Conservation (phyloP, 176 grass and related monocot genomes). For the Typha latifolia region DNA sequence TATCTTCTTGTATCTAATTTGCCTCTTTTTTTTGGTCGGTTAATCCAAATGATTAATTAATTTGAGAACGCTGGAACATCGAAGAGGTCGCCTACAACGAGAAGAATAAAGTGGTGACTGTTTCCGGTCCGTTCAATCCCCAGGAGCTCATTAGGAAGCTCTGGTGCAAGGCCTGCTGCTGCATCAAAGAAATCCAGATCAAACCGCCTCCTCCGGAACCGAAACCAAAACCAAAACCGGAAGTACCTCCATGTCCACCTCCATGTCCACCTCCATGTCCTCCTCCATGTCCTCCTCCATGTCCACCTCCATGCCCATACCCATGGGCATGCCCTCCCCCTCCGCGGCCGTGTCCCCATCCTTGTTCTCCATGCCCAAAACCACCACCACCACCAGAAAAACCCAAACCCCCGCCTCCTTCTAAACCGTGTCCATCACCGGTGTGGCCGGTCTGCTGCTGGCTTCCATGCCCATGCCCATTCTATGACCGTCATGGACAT, state of each 20-base stretch:
- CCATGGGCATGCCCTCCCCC: not conserved
- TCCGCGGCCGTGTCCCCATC: not conserved
- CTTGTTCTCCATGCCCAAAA: not conserved
- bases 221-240: not conserved
- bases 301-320: not conserved
- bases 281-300: too few species aligned
- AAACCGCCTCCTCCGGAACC: not conserved
- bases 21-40: not conserved
- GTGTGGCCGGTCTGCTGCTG: not conserved
- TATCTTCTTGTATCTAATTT: too few species aligned
- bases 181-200: not conserved
- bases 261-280: too few species aligned
- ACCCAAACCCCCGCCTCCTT: too few species aligned
- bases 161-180: not conserved
- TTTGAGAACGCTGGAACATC: conserved; percentile 1
- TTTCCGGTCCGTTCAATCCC: conserved; percentile 5
- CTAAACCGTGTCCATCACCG: not conserved
- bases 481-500: not conserved
- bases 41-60: not conserved
- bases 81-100: not conserved
- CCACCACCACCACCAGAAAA: too few species aligned
- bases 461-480: not conserved
- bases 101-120: conserved; percentile 1
- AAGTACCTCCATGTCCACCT: not conserved
- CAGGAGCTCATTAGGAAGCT: not conserved